phyloP scores from a whole-genome alignment of 306 rosid species.

The Rosa rugosa region DNA sequence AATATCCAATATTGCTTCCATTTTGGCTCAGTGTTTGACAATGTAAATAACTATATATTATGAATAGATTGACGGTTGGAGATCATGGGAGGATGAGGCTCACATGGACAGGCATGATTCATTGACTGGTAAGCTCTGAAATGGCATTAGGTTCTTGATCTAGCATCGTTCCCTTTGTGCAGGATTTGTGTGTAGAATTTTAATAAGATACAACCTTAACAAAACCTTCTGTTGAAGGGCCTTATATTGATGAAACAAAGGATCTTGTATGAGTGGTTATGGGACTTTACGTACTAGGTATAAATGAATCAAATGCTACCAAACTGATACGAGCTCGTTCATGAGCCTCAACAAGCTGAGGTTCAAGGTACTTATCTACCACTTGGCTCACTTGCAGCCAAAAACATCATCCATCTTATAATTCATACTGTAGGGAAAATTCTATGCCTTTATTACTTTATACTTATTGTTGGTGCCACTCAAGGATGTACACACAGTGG shows the following conservation, averaged over 20 bases:
- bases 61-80: conserved; percentile 91
- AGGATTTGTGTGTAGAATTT: conserved; percentile 6
- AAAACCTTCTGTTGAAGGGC: not conserved
- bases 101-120: conserved; percentile 63
- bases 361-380: not conserved
- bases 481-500: conserved; percentile 74
- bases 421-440: not conserved
- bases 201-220: not conserved
- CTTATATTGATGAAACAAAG: not conserved
- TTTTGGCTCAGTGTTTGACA: conserved; percentile 27
- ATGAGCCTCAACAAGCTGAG: not conserved
- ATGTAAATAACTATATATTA: conserved; percentile 10
- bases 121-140: conserved; percentile 56
- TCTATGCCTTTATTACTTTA: not conserved
- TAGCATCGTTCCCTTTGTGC: not conserved
- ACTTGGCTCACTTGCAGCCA: not conserved
- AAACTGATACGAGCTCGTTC: not conserved
- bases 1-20: not conserved
- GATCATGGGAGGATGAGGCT: conserved; percentile 93
- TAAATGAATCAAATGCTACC: not conserved
- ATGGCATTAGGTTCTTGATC: not conserved
- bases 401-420: not conserved
- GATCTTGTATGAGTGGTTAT: not conserved
- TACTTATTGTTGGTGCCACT: not conserved
- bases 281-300: not conserved